Evolutionary conservation across 495 filamentous ascomycete species (phyloP).

Genomic region (Clavariopsis aquatica): DNA sequence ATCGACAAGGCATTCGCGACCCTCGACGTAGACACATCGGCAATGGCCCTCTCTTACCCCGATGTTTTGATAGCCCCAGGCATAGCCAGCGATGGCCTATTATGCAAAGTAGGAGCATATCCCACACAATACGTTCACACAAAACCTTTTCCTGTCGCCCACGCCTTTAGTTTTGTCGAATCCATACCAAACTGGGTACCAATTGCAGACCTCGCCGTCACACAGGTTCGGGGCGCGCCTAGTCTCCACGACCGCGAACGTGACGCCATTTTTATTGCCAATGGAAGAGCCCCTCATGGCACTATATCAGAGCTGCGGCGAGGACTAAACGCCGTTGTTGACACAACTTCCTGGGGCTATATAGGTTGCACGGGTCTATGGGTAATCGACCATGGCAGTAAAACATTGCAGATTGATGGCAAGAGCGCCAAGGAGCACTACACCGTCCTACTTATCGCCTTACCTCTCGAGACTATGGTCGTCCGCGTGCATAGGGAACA

Average conservation of each 20-base stretch:
- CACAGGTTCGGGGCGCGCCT: constrained; percentile 35
- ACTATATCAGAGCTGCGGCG: constrained; percentile 40
- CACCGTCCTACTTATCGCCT: constrained; percentile 19
- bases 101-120: constrained; percentile 33
- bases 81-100: constrained; percentile 69
- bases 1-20: constrained; percentile 69
- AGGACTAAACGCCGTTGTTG: constrained; percentile 38
- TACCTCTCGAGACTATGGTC: constrained; percentile 19
- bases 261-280: constrained; percentile 39
- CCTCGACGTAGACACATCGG: constrained; percentile 44
- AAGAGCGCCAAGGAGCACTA: constrained; percentile 7
- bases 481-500: constrained; percentile 5
- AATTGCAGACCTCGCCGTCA: constrained; percentile 63
- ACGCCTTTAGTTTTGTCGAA: constrained; percentile 53
- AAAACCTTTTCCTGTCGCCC: constrained; percentile 9
- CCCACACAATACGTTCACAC: not conserved
- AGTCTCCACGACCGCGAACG: constrained; percentile 11
- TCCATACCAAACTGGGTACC: constrained; percentile 85
- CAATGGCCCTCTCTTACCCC: constrained; percentile 50
- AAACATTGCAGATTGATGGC: not conserved
- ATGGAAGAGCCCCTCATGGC: constrained; percentile 42
- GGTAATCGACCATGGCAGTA: constrained; percentile 27
- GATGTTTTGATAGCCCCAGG: constrained; percentile 81
- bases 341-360: constrained; percentile 16
- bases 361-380: constrained; percentile 37